A percentile compares a stretch with the other conserved stretches of the same genome.
phyloP scores from a whole-genome alignment of 1,139 yeast species.

The Kurtzmaniella natalensis region DNA sequence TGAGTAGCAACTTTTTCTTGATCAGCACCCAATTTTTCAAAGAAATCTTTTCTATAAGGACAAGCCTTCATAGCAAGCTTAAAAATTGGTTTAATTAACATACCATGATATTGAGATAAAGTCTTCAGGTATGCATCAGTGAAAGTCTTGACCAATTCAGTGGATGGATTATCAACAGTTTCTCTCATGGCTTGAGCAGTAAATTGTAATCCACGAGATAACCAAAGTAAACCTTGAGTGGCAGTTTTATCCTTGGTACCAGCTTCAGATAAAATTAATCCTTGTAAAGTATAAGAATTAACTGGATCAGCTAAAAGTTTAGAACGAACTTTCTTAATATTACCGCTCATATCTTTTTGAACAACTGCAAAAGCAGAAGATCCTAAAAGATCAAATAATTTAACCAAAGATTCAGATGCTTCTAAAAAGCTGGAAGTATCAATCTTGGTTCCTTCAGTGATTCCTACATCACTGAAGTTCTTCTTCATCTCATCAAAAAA shows the following conservation, averaged over 20 bases:
- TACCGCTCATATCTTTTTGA: constrained; percentile 86
- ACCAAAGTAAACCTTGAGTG: constrained; percentile 89
- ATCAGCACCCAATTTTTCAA: constrained; percentile 71
- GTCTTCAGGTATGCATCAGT: constrained; percentile 81
- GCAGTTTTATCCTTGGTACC: constrained; percentile 69
- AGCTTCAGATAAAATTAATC: constrained; percentile 66
- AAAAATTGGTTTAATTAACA: constrained; percentile 81
- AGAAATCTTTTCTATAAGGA: constrained; percentile 86
- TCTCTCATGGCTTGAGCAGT: constrained; percentile 87
- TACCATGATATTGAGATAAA: constrained; percentile 73
- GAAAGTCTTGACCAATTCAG: constrained; percentile 72
- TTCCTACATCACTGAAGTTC: constrained; percentile 72
- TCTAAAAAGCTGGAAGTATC: constrained; percentile 72
- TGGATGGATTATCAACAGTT: constrained; percentile 56
- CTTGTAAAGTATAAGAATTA: constrained; percentile 66
- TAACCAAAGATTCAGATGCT: constrained; percentile 81
- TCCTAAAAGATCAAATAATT: constrained; percentile 78
- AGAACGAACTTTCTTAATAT: constrained; percentile 69
- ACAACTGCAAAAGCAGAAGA: constrained; percentile 83
- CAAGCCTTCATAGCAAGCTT: constrained; percentile 95
- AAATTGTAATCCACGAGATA: constrained; percentile 79
- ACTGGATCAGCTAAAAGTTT: constrained; percentile 65
- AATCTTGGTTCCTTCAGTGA: constrained; percentile 54
- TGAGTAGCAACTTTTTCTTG: constrained; percentile 63
- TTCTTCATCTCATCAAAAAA: constrained; percentile 75